Conservation (phyloP, 306 rosid species). For the Datisca glomerata region DNA sequence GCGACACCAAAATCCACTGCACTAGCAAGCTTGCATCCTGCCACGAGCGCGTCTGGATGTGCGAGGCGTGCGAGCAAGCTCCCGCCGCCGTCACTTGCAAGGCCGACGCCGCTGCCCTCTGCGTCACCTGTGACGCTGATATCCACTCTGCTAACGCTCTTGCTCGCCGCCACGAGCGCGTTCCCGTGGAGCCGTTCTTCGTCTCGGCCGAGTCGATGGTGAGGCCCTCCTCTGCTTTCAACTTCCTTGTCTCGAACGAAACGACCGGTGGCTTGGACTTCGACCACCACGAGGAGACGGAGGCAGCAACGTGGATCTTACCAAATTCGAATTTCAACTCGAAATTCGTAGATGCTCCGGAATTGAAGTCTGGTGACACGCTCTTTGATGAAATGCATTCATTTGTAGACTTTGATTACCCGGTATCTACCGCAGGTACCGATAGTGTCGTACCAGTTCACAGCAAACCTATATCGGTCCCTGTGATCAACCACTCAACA, state of each 20-base stretch:
- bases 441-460: not conserved
- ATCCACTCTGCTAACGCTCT: conserved; percentile 93
- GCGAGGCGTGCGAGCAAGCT: conserved; percentile 93
- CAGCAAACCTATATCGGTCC: too few species aligned
- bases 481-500: not conserved
- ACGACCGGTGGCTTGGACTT: conserved; percentile 4
- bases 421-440: not conserved
- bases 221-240: conserved; percentile 29
- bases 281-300: conserved; percentile 17
- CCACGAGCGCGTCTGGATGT: conserved; percentile 90
- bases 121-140: conserved; percentile 81
- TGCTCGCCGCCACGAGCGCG: conserved; percentile 85
- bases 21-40: conserved; percentile 46
- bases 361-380: conserved; percentile 40
- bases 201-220: conserved; percentile 46
- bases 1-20: conserved; percentile 66
- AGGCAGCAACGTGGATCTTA: conserved; percentile 35
- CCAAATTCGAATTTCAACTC: conserved; percentile 35
- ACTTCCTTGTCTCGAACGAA: conserved; percentile 19
- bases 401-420: not conserved
- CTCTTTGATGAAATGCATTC: conserved; percentile 36
- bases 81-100: conserved; percentile 90
- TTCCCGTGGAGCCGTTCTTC: conserved; percentile 73
- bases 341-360: conserved; percentile 38
- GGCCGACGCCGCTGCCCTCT: conserved; percentile 92